Percentiles rank a stretch among this genome's conserved stretches.
Conservation (phyloP, 1,284 basidiomycete species). For the Calocybe gambosa region DNA sequence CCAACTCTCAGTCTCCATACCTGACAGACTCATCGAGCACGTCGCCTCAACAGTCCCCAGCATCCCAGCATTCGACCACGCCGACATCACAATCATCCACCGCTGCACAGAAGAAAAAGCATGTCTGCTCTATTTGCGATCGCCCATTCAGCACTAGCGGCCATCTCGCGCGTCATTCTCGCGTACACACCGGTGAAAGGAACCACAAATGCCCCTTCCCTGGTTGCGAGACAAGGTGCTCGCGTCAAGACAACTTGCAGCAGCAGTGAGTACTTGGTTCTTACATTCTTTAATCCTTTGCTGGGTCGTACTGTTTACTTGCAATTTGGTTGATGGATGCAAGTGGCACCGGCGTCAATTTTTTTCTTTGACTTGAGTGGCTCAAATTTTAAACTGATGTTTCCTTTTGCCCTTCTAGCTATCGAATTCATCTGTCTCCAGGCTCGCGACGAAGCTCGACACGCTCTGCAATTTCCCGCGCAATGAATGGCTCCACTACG, state of each 20-base stretch:
- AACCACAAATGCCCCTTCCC: slow-evolving; percentile 81
- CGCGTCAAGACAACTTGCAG: slow-evolving; percentile 75
- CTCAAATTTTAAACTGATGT: neutral
- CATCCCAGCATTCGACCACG: slow-evolving; percentile 16
- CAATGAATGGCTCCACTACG: slow-evolving; percentile 25
- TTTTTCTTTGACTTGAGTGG: too few relatives aligned
- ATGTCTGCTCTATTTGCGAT: slow-evolving; percentile 60
- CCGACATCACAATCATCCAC: slow-evolving; percentile 10
- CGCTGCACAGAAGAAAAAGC: slow-evolving; percentile 43
- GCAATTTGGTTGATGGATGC: slow-evolving; percentile 2
- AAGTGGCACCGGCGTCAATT: too few relatives aligned
- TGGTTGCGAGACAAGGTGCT: slow-evolving; percentile 76
- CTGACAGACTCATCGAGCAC: slow-evolving; percentile 21
- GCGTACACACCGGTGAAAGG: slow-evolving; percentile 78
- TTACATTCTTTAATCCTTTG: neutral
- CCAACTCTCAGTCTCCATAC: slow-evolving; percentile 15
- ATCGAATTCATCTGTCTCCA: slow-evolving; percentile 67
- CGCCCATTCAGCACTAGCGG: slow-evolving; percentile 79
- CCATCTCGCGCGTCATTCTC: slow-evolving; percentile 75
- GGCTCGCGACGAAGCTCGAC: slow-evolving; percentile 61
- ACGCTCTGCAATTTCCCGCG: slow-evolving; percentile 43
- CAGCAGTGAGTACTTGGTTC: slow-evolving; percentile 62
- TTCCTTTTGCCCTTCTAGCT: slow-evolving; percentile 36
- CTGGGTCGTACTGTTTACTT: neutral
- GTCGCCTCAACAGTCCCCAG: slow-evolving; percentile 22